Conservation (phyloP, 257 asterid species). For the Plantago ovata region DNA sequence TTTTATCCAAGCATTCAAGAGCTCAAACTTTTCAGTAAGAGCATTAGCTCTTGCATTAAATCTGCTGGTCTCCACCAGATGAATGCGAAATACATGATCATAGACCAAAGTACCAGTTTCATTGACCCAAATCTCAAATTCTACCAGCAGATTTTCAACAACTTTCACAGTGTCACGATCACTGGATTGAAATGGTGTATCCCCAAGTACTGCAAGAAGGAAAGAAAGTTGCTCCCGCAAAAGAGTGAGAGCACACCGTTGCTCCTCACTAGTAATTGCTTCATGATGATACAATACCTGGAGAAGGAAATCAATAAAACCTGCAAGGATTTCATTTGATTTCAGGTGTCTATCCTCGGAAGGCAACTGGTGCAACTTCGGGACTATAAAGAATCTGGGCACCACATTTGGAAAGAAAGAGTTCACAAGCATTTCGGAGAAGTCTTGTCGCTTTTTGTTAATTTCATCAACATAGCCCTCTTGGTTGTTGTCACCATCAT, state of each 20-base stretch:
- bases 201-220: slow-evolving; percentile 19
- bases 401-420: too few species aligned
- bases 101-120: background rate
- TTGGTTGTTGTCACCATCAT: too few species aligned
- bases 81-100: background rate
- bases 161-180: background rate
- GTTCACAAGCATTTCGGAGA: too few species aligned
- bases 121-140: background rate
- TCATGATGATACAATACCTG: background rate
- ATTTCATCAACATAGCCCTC: too few species aligned
- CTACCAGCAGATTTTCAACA: background rate
- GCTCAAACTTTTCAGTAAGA: background rate
- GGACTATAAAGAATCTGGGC: too few species aligned
- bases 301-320: slow-evolving; percentile 8
- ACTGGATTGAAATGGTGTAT: background rate
- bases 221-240: slow-evolving; percentile 10
- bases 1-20: slow-evolving; percentile 9
- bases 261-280: background rate
- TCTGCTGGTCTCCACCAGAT: background rate
- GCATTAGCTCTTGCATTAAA: background rate
- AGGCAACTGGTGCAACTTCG: too few species aligned
- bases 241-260: background rate
- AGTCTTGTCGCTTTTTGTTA: too few species aligned
- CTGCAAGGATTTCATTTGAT: slow-evolving; percentile 9
- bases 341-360: too few species aligned